Percentiles rank a stretch among this genome's conserved stretches.
Evolutionary conservation across 148 eudicot genomes (phyloP).

Genomic region (Amaranthus palmeri): DNA sequence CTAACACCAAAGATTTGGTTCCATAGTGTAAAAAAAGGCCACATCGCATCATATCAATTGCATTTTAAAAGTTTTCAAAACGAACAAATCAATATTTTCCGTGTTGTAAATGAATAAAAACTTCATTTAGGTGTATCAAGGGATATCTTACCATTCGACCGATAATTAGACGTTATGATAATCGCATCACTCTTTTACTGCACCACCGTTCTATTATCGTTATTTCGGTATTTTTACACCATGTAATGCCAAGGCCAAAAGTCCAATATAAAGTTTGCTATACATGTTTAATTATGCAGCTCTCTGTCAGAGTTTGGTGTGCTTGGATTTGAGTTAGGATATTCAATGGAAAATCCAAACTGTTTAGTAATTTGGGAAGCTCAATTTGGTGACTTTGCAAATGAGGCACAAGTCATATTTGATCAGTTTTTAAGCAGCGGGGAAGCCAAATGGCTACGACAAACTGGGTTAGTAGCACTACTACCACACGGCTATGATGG

Average conservation of each 20-base stretch:
- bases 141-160: too few relatives aligned
- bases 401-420: constrained; percentile 94
- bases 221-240: background rate
- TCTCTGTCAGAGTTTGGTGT: constrained; percentile 92
- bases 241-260: too few relatives aligned
- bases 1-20: too few relatives aligned
- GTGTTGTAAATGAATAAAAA: too few relatives aligned
- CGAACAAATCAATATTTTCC: too few relatives aligned
- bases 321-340: constrained; percentile 91
- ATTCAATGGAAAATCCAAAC: constrained; percentile 95
- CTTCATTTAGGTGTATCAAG: too few relatives aligned
- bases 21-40: too few relatives aligned
- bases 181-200: background rate
- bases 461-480: constrained; percentile 79
- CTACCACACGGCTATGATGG: constrained; percentile 99
- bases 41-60: too few relatives aligned
- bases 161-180: too few relatives aligned
- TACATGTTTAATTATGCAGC: constrained; percentile 39
- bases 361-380: constrained; percentile 96
- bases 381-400: constrained; percentile 95
- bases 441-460: constrained; percentile 90
- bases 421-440: constrained; percentile 97
- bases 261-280: too few relatives aligned
- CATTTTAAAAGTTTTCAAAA: too few relatives aligned
- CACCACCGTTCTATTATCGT: background rate